Evolutionary conservation across 805 yeast species (phyloP), one percentile per base, ranked within the genome.

Genomic region (Zygosaccharomyces pseudorouxii): DNA sequence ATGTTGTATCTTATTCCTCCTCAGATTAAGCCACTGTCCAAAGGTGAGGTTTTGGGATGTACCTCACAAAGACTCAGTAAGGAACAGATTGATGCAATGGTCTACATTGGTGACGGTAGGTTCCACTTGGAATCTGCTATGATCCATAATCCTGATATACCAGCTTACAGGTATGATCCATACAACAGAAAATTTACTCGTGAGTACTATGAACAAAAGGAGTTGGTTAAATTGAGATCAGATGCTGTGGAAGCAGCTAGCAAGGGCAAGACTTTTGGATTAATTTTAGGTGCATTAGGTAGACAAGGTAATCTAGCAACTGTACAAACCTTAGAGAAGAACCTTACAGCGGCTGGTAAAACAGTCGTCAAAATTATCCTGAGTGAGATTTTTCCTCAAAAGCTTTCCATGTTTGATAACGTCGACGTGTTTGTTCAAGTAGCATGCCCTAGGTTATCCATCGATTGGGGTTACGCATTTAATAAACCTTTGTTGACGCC

Each of bases 381-480:
- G 12, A 86, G 96, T 48, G 99, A 93, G 65, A 89, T 93, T 16
- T 90, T 93, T 68, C 99, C 99, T 0, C 86, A 81, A 45, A 93
- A 93, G 58, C 71, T 93, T 31, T 84, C 97, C 9, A 84, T 86
- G 83, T 93, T 93, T 68, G 90, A 88, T 58, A 93, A 88, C 59
- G 80, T 92, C 14, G 99, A 93, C 67, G 95, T 90, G 1, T 93
- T 93, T 75, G 86, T 93, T 11, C 99, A 93, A 68, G 96, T 93
- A 2, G 99, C 99, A 0, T 93, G 99, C 64, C 99, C 99, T 0
- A 75, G 99, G 59, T 71, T 93, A 40, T 88, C 96, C 1, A 92
- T 93, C 37, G 99, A 93, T 66, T 93, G 99, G 99, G 99, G 99
- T 0, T 93, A 93, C 65, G 99, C 99, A 0, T 93, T 93, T 62